Evolutionary conservation across 2,329 filamentous ascomycete genomes (phyloP).

Genomic region (Tolypocladium sp.): DNA sequence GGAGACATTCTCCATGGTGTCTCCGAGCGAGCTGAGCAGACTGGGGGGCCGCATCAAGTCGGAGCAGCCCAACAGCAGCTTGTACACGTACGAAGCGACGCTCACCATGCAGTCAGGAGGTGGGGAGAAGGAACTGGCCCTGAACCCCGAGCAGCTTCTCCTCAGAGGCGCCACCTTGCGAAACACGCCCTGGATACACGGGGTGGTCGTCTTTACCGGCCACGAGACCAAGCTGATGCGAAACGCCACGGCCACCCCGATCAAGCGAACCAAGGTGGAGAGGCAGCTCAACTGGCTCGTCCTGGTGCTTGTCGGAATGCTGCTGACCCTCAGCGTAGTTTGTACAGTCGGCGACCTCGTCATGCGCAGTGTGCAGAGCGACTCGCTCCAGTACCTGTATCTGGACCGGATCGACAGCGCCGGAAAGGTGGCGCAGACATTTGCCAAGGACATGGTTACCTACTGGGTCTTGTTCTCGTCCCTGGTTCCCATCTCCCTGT

Average conservation of each 20-base stretch:
- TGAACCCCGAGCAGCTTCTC: slow-evolving; percentile 87
- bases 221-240: slow-evolving; percentile 99
- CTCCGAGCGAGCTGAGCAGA: slow-evolving; percentile 74
- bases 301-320: slow-evolving; percentile 75
- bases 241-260: slow-evolving; percentile 92
- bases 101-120: slow-evolving; percentile 84
- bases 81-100: slow-evolving; percentile 97
- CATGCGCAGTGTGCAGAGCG: slow-evolving; percentile 54
- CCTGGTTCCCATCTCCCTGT: slow-evolving; percentile 91
- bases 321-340: slow-evolving; percentile 76
- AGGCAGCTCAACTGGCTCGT: slow-evolving; percentile 90
- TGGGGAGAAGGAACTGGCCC: slow-evolving; percentile 82
- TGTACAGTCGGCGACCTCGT: slow-evolving; percentile 88
- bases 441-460: slow-evolving; percentile 90
- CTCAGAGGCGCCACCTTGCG: slow-evolving; percentile 87
- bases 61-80: slow-evolving; percentile 94
- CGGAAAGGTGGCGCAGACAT: slow-evolving; percentile 56
- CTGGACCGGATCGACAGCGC: slow-evolving; percentile 52
- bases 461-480: slow-evolving; percentile 99
- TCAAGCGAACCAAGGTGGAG: slow-evolving; percentile 96
- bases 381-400: slow-evolving; percentile 63
- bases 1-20: slow-evolving; percentile 83
- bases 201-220: slow-evolving; percentile 83
- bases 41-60: slow-evolving; percentile 81
- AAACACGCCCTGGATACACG: slow-evolving; percentile 96